Conservation (phyloP, 2,329 filamentous ascomycete species). For the Curvularia lunata region DNA sequence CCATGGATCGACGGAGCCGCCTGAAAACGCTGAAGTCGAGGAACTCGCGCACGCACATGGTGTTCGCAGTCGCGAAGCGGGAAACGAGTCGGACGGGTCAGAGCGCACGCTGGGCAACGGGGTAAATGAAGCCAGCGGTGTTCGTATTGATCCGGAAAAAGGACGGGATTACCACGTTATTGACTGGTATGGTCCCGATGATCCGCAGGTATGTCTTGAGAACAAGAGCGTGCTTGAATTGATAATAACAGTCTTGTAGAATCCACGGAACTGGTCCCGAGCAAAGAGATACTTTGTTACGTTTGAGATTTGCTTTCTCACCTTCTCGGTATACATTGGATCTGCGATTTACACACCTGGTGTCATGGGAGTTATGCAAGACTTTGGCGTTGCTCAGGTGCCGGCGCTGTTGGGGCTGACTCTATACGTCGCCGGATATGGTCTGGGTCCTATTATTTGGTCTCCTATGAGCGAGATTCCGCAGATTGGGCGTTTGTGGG, state of each 20-base stretch:
- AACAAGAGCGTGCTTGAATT: not conserved
- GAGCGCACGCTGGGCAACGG: conserved; percentile 25
- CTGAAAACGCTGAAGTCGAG: conserved; percentile 40
- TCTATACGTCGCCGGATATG: conserved; percentile 40
- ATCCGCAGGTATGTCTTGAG: conserved; percentile 44
- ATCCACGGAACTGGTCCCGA: conserved; percentile 57
- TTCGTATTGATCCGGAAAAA: conserved; percentile 59
- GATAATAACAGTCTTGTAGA: conserved; percentile 31
- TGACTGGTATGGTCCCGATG: conserved; percentile 59
- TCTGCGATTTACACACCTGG: conserved; percentile 58
- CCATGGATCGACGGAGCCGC: conserved; percentile 51
- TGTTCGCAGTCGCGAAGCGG: conserved; percentile 17
- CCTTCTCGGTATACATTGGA: conserved; percentile 61
- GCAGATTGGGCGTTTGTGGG: conserved; percentile 53
- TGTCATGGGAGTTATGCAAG: conserved; percentile 55
- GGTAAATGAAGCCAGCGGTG: conserved; percentile 48
- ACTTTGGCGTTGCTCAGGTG: conserved; percentile 59
- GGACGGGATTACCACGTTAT: conserved; percentile 59
- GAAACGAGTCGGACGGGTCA: conserved; percentile 19
- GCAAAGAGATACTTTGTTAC: conserved; percentile 55
- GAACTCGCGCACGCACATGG: conserved; percentile 20
- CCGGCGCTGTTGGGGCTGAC: conserved; percentile 56
- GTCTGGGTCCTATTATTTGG: conserved; percentile 44
- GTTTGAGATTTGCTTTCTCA: conserved; percentile 56
- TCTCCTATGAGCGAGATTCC: conserved; percentile 58